Base-by-base conservation (phyloP, 2,329 filamentous ascomycete species). In the Hansfordia pulvinata region DNA sequence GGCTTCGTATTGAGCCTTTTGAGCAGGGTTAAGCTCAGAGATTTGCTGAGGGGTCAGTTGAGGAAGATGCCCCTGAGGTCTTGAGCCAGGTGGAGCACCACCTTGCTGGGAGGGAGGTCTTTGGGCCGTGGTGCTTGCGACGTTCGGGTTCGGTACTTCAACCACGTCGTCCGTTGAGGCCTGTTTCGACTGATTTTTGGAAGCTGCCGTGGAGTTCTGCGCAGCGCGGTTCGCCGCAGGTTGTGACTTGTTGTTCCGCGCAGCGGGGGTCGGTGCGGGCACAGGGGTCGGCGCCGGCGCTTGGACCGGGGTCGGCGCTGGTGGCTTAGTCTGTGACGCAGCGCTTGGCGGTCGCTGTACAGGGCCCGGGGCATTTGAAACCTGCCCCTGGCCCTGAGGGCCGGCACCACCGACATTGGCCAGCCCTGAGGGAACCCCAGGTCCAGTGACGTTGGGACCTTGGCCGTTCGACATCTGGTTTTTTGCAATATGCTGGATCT, bases 1-100 rank as follows among this genome's bases (percentile, higher is more conserved):
- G 18, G 53, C 49, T 28, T 66, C 60, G 28, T 58, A 60, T 26
- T 53, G 56, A 8, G 49, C 49, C 22, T 52, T 53, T 19, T 67
- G 58, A 17, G 67, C 61, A 0, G 60, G 54, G 0, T 47, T 39
- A 30, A 69, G 39, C 14, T 30, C 42, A 9, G 57, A 57, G 17
- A 65, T 33, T 29, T 60, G 54, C 23, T 56, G 49, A 3, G 44
- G 31, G 2, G 41, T 51, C 4, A 50, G 30, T 6, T 48, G 47
- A 8, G 41, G 37, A 7, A 46, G n/a, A n/a, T n/a, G n/a, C n/a
- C n/a, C 26, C 17, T 40, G 39, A n/a, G 40, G 31, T 7, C 28
- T 12, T 21, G 17, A 7, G 11, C 27, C 17, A 32, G 35, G 14
- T 23, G 27, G 25, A n/a, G 27, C 28, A 22, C 43, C 42, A 11